phyloP scores from a whole-genome alignment of 1,139 yeast species.

The Debaryomyces psychrophilus region DNA sequence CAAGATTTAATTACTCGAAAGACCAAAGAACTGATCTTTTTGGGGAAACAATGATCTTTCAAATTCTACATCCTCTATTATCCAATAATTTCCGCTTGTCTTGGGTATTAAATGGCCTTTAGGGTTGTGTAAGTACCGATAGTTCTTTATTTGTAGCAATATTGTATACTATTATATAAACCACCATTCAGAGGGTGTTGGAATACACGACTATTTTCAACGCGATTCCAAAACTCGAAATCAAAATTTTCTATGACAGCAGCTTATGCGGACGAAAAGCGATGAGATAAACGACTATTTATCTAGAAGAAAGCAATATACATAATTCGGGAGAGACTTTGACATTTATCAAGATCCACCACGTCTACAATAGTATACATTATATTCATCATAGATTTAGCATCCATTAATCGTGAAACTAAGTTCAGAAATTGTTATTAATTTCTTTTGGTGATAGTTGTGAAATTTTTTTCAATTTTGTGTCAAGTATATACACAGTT shows the following conservation, averaged over 20 bases:
- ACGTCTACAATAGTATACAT: not conserved
- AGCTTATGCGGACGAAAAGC: slow-evolving; percentile 6
- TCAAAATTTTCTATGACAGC: slow-evolving; percentile 4
- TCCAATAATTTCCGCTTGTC: not conserved
- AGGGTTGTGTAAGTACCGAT: not conserved
- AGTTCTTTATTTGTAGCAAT: not conserved
- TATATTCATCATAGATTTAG: not conserved
- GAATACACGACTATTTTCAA: slow-evolving; percentile 2
- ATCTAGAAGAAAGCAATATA: not conserved
- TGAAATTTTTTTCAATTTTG: slow-evolving; percentile 5
- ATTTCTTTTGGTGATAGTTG: slow-evolving; percentile 2
- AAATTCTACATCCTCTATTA: not conserved
- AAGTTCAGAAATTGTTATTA: not conserved
- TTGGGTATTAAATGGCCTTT: not conserved
- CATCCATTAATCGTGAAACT: not conserved
- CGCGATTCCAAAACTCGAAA: not conserved
- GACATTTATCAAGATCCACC: not conserved
- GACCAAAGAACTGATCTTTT: slow-evolving; percentile 22
- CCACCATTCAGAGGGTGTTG: not conserved
- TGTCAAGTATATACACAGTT: slow-evolving; percentile 2
- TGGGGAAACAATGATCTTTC: not conserved
- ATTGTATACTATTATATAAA: not conserved
- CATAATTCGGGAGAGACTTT: not conserved
- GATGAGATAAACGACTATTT: slow-evolving; percentile 5
- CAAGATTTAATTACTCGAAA: slow-evolving; percentile 24